Conservation (phyloP, 305 asterid genomes). For the Caryopteris hybrid region DNA sequence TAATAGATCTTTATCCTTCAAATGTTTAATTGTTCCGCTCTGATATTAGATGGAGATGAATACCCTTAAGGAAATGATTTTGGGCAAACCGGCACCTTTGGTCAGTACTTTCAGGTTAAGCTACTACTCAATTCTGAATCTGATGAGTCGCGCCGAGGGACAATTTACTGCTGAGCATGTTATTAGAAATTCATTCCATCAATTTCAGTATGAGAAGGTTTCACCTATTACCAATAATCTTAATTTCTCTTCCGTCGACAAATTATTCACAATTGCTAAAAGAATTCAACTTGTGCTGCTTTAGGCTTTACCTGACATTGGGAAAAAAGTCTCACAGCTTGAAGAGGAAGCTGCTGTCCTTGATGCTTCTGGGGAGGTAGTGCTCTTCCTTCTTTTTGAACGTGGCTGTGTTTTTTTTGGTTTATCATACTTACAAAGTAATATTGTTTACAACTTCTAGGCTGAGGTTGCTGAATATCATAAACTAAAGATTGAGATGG, state of each 20-base stretch:
- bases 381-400: conserved; percentile 15
- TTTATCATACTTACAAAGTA: conserved; percentile 6
- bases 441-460: conserved; percentile 30
- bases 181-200: conserved; percentile 88
- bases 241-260: not conserved
- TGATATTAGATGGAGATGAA: conserved; percentile 89
- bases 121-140: conserved; percentile 88
- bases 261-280: conserved; percentile 26
- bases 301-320: conserved; percentile 91
- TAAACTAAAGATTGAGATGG: conserved; percentile 76
- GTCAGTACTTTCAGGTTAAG: conserved; percentile 97
- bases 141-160: conserved; percentile 98
- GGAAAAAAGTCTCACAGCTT: conserved; percentile 66
- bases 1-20: not conserved
- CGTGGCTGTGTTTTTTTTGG: conserved; percentile 12
- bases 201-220: conserved; percentile 98
- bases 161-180: conserved; percentile 99
- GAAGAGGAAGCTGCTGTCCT: conserved; percentile 93
- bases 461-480: conserved; percentile 90
- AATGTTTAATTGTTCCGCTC: conserved; percentile 1
- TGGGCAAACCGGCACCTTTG: conserved; percentile 96
- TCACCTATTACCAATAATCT: conserved; percentile 22
- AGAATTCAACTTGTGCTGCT: conserved; percentile 22
- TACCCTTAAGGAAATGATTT: conserved; percentile 89
- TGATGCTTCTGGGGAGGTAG: conserved; percentile 94